These are phyloP conservation scores for Petunia axillaris DNA, from an alignment of 257 asterid species.

Conservation along the genomic window DNA sequence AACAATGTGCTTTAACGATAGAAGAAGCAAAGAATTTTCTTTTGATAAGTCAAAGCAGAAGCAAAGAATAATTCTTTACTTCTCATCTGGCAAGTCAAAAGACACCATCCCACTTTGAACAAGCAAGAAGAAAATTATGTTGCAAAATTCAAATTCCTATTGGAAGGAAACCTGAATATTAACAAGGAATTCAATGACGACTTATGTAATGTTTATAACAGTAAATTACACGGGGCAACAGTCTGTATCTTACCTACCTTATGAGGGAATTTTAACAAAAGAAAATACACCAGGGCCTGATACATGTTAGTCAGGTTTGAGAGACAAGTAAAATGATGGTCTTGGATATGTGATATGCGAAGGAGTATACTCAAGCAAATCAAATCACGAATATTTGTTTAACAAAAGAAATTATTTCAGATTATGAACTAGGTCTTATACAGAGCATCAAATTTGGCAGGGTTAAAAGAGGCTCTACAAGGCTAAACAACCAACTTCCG, in stretches of 20 bases:
- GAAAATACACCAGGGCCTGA: neutral
- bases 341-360: neutral
- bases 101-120: neutral
- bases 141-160: neutral
- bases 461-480: too few relatives aligned
- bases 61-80: constrained; percentile 17
- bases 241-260: neutral
- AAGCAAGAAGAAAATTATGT: neutral
- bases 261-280: constrained; percentile 8
- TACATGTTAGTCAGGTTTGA: neutral
- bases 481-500: neutral
- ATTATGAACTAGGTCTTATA: neutral
- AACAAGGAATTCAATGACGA: neutral
- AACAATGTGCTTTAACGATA: neutral
- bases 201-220: neutral
- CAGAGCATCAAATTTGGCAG: neutral
- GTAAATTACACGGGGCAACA: neutral
- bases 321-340: neutral
- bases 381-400: neutral
- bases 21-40: neutral
- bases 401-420: neutral
- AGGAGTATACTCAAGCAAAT: neutral
- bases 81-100: constrained; percentile 14
- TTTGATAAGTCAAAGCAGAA: neutral
- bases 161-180: neutral